phyloP scores from a whole-genome alignment of 805 yeast genomes.

The Yamadazyma ubonensis region DNA sequence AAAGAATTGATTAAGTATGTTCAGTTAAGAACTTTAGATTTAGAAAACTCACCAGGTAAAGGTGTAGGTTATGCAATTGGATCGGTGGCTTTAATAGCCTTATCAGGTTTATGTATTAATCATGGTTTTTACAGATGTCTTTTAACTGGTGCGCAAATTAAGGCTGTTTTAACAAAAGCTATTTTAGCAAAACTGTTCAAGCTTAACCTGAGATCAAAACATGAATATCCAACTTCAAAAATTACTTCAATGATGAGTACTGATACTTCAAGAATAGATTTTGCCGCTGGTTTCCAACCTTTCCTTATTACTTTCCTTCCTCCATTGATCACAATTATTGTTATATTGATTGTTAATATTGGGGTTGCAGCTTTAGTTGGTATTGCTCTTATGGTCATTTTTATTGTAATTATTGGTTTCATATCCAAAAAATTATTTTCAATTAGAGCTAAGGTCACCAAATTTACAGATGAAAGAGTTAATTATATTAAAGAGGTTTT shows the following conservation, averaged over 20 bases:
- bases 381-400: conserved; percentile 52
- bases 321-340: conserved; percentile 60
- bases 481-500: conserved; percentile 74
- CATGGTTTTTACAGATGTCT: conserved; percentile 63
- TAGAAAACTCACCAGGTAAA: conserved; percentile 25
- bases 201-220: conserved; percentile 56
- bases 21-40: conserved; percentile 25
- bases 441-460: conserved; percentile 57
- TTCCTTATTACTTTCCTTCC: conserved; percentile 64
- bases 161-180: conserved; percentile 69
- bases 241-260: conserved; percentile 79
- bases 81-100: conserved; percentile 28
- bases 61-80: conserved; percentile 46
- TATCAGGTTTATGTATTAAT: conserved; percentile 43
- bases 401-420: conserved; percentile 45
- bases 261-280: conserved; percentile 77
- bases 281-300: conserved; percentile 69
- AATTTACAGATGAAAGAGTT: conserved; percentile 74
- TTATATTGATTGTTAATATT: conserved; percentile 60
- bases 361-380: conserved; percentile 79
- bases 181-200: conserved; percentile 66
- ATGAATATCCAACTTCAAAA: conserved; percentile 62
- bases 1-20: conserved; percentile 39
- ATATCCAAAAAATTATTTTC: conserved; percentile 52
- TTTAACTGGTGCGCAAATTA: conserved; percentile 66